These are phyloP conservation scores for Heliamphora pulchella DNA, from an alignment of 179 eudicot species.

Conservation along the genomic window DNA sequence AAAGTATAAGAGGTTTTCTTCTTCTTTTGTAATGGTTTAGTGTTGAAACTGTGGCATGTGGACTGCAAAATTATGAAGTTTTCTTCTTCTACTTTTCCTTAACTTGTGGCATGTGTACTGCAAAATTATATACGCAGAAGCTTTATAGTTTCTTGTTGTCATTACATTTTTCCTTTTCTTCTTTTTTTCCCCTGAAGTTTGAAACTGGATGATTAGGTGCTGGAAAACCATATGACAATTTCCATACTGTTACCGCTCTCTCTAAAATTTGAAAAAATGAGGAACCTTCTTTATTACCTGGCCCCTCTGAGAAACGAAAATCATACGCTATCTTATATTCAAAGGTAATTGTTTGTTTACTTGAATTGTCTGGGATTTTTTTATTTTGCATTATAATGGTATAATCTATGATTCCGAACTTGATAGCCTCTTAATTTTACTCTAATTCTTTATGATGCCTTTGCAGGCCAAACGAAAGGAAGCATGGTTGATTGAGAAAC, in stretches of 20 bases:
- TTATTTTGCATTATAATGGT: conserved; percentile 4
- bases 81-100: too few species aligned
- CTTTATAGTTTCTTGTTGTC: not conserved
- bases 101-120: not conserved
- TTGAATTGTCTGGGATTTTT: not conserved
- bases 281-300: not conserved
- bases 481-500: conserved; percentile 86
- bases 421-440: not conserved
- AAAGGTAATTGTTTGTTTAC: not conserved
- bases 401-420: not conserved
- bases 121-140: not conserved
- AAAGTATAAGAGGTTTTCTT: not conserved
- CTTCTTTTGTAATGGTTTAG: too few species aligned
- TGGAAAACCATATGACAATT: not conserved
- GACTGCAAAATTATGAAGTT: too few species aligned
- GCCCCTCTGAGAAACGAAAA: not conserved
- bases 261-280: not conserved
- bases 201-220: not conserved
- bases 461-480: conserved; percentile 89
- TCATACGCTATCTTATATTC: not conserved
- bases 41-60: too few species aligned
- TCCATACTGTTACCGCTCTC: not conserved
- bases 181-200: not conserved
- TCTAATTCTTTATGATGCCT: not conserved
- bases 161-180: not conserved